A percentile compares a stretch with the other conserved stretches of the same genome.
phyloP scores from a whole-genome alignment of 495 filamentous ascomycete genomes.

The Aspergillus ostianus region DNA sequence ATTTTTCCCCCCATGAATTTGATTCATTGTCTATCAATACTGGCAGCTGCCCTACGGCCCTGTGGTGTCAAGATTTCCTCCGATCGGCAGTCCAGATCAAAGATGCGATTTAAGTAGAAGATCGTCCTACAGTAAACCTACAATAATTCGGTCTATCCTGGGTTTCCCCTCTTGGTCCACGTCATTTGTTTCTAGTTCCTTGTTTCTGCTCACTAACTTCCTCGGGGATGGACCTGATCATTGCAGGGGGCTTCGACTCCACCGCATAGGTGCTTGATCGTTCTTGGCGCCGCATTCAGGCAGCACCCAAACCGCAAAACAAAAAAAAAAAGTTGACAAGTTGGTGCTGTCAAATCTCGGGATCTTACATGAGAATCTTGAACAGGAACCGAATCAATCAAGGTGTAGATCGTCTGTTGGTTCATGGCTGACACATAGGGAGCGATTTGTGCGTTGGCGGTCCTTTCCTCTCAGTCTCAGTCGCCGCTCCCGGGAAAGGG shows the following conservation, averaged over 20 bases:
- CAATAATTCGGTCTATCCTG: neutral
- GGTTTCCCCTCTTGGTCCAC: neutral
- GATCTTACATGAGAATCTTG: neutral
- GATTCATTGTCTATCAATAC: neutral
- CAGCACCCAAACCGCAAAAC: neutral
- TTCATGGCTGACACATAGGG: too few relatives aligned
- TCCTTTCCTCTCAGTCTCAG: neutral
- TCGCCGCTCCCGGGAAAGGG: neutral
- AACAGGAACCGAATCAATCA: neutral
- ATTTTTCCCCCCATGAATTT: neutral
- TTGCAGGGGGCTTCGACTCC: neutral
- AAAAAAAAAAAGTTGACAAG: neutral
- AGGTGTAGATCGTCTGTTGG: neutral
- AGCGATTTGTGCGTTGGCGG: too few relatives aligned
- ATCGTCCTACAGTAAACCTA: neutral
- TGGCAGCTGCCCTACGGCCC: too few relatives aligned
- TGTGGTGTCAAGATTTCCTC: neutral
- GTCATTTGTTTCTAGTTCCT: neutral
- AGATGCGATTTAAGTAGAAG: neutral
- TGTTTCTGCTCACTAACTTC: neutral
- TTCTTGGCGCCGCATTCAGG: neutral
- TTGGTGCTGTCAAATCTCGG: neutral
- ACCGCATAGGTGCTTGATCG: neutral
- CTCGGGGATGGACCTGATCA: neutral
- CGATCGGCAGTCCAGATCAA: neutral